phyloP scores from a whole-genome alignment of 306 rosid species.

The Glycine tomentella region DNA sequence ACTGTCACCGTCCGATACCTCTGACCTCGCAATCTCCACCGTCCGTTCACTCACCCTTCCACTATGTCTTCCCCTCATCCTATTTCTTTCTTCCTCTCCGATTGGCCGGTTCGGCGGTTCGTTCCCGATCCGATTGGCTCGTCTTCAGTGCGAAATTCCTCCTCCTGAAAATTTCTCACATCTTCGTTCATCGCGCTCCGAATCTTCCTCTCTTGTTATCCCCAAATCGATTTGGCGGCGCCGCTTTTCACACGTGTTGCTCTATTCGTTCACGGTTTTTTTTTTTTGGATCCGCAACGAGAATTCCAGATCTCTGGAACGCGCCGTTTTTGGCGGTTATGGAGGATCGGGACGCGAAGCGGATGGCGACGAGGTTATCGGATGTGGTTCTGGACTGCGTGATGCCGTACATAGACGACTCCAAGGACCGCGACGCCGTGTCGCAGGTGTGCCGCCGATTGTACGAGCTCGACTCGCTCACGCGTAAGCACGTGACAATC shows the following conservation, averaged over 20 bases:
- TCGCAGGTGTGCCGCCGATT: conserved; percentile 87
- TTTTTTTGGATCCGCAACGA: not conserved
- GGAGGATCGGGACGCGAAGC: conserved; percentile 15
- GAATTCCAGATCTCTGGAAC: not conserved
- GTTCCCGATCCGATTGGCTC: conserved; percentile 51
- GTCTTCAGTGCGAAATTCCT: conserved; percentile 9
- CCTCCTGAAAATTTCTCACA: not conserved
- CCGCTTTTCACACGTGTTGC: not conserved
- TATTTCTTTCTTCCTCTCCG: conserved; percentile 31
- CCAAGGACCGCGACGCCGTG: conserved; percentile 79
- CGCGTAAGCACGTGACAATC: conserved; percentile 94
- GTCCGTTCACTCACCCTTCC: conserved; percentile 20
- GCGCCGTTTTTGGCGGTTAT: not conserved
- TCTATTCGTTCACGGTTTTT: not conserved
- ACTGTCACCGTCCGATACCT: conserved; percentile 53
- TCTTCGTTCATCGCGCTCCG: conserved; percentile 22
- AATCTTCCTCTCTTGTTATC: not conserved
- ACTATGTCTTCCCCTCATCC: conserved; percentile 20
- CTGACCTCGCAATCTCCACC: conserved; percentile 47
- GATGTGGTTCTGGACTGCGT: conserved; percentile 77
- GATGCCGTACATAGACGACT: conserved; percentile 81
- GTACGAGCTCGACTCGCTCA: conserved; percentile 86
- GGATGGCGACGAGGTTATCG: conserved; percentile 44
- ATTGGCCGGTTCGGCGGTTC: conserved; percentile 45
- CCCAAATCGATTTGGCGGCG: conserved; percentile 40